Base-by-base conservation (phyloP, 805 yeast species). In the Ogataea polymorpha region DNA sequence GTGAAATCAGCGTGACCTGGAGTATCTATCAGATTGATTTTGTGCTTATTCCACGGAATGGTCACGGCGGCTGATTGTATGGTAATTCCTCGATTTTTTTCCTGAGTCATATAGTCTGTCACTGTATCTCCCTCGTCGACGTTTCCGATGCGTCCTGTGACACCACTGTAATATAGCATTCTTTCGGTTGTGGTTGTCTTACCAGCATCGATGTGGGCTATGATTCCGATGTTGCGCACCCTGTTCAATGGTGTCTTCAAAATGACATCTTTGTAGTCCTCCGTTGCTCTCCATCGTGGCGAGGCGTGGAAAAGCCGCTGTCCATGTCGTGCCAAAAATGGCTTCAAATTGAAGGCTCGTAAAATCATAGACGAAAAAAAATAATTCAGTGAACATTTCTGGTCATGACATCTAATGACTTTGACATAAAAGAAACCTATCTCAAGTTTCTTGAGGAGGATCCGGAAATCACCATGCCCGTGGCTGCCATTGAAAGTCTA, bases 141-240 rank as follows among this genome's bases (percentile, higher is more conserved):
- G 55, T 93, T 81, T 0, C 99, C 99, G 3, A 93, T 82, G 17
- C 88, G 61, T 20, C 71, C 69, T 1, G 86, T 91, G 43, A 82
- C 72, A 0, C 98, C 98, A 39, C 90, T 74, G 59, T 85, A 90
- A 58, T 75, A 91, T n/a, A 93, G 76, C 88, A 93, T 86, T 33
- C 98, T 70, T 60, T 93, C 99, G 0, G 99, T 91, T 1, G 99
- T 90, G 2, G 99, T 93, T 3, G 99, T 93, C 63, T 93, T 93
- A 0, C 99, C 99, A 3, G 99, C 99, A 68, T 93, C 99, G 39
- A 93, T 93, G 60, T 93, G 99, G n/a, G 99, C 99, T 29, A 93
- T 89, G 53, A 93, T 88, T 2, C 99, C 99, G 24, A 93, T 86
- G 63, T 93, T 91, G 45, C 99, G 68, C 17, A 84, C 74, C 39